A percentile compares a stretch with the other conserved stretches of the same genome.
Evolutionary conservation across 441 rosid genomes (phyloP).

Genomic region (Euphorbia celastroides): DNA sequence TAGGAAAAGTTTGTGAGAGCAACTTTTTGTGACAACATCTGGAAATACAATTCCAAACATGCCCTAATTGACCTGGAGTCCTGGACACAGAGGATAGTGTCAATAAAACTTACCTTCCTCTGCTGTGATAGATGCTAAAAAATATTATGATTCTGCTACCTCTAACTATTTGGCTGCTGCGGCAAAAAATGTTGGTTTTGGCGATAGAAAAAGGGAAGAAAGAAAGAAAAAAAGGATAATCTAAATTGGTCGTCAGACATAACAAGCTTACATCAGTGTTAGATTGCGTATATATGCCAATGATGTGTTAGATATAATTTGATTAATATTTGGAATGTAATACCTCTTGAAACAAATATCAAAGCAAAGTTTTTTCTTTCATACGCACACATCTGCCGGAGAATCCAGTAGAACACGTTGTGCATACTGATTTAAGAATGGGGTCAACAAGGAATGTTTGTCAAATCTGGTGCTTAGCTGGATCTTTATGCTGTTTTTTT

Average conservation of each 20-base stretch:
- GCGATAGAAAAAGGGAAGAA: too few relatives aligned
- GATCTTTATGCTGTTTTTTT: neutral
- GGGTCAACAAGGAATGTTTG: neutral
- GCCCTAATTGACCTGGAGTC: too few relatives aligned
- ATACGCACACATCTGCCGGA: constrained; percentile 3
- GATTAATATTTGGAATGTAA: neutral
- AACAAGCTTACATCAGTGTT: neutral
- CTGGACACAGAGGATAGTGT: neutral
- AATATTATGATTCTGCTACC: neutral
- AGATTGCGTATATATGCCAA: neutral
- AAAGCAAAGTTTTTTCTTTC: constrained; percentile 4
- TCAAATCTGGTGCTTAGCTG: neutral
- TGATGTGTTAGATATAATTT: neutral
- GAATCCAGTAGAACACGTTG: neutral
- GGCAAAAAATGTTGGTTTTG: neutral
- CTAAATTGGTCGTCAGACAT: too few relatives aligned
- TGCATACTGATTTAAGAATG: constrained; percentile 2
- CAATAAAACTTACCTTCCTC: neutral
- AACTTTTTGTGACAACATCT: too few relatives aligned
- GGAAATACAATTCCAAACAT: too few relatives aligned
- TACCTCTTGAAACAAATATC: neutral
- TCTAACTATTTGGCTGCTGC: neutral
- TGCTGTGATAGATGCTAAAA: neutral
- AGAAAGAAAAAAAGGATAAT: neutral
- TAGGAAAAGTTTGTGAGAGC: too few relatives aligned